These are phyloP conservation scores for Aspergillus sp. DNA, from an alignment of 2,329 filamentous ascomycete species.

Conservation along the genomic window DNA sequence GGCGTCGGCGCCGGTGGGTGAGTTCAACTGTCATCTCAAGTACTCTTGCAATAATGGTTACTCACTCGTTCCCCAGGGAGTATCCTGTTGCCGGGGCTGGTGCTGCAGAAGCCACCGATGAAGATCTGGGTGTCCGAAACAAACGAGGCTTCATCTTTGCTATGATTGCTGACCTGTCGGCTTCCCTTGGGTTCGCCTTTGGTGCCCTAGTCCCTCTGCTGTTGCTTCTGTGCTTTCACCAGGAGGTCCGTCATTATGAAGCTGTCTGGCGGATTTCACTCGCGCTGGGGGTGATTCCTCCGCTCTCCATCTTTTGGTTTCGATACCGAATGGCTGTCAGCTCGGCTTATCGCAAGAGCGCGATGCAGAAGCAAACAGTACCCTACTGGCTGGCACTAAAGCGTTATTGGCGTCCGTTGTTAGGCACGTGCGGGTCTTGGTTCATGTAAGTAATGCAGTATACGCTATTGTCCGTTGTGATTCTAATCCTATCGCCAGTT, in stretches of 20 bases:
- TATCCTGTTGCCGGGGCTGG: constrained; percentile 57
- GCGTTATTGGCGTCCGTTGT: constrained; percentile 53
- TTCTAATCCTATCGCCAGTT: not conserved
- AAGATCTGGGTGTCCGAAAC: constrained; percentile 48
- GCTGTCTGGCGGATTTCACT: constrained; percentile 56
- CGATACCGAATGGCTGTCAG: constrained; percentile 56
- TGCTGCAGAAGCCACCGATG: constrained; percentile 56
- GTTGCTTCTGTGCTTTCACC: constrained; percentile 52
- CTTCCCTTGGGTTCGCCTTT: constrained; percentile 55
- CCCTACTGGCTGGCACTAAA: constrained; percentile 54
- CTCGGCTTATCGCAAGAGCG: constrained; percentile 51
- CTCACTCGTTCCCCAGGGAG: constrained; percentile 34
- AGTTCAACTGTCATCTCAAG: not conserved
- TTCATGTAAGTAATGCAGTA: constrained; percentile 34
- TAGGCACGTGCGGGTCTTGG: constrained; percentile 54
- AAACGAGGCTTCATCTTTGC: constrained; percentile 59
- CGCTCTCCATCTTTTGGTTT: constrained; percentile 57
- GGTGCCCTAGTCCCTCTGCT: constrained; percentile 54
- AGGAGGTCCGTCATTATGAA: constrained; percentile 44
- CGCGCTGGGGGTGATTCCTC: constrained; percentile 54
- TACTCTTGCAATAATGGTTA: no score
- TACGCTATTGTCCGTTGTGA: no score
- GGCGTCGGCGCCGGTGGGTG: constrained; percentile 47
- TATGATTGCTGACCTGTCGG: constrained; percentile 56
- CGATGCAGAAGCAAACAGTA: constrained; percentile 49